These are phyloP conservation scores for Gamarada debralockiae DNA, from an alignment of 495 filamentous ascomycete genomes.

Conservation along the genomic window DNA sequence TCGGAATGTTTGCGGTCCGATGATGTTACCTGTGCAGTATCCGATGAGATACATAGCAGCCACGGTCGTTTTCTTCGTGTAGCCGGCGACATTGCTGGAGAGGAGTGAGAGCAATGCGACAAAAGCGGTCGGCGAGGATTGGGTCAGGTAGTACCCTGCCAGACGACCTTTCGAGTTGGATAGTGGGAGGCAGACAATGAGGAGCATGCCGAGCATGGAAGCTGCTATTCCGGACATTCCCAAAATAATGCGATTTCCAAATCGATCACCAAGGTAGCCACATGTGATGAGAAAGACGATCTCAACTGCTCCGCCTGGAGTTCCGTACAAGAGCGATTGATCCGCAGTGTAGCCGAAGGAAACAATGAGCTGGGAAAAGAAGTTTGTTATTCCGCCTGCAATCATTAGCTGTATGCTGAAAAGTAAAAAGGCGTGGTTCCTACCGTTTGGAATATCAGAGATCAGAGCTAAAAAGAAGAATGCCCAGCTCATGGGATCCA, in stretches of 20 bases:
- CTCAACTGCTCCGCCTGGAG: constrained; percentile 63
- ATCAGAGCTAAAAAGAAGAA: constrained; percentile 52
- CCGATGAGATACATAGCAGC: constrained; percentile 56
- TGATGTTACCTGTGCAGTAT: constrained; percentile 60
- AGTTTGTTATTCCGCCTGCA: constrained; percentile 53
- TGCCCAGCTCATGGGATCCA: constrained; percentile 56
- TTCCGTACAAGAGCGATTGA: constrained; percentile 61
- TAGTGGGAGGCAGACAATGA: constrained; percentile 62
- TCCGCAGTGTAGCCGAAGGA: constrained; percentile 54
- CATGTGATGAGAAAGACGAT: constrained; percentile 54
- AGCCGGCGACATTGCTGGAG: constrained; percentile 61
- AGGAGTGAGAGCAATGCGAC: constrained; percentile 19
- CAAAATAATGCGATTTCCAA: constrained; percentile 49
- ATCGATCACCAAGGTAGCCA: constrained; percentile 57
- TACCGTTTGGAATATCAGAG: constrained; percentile 45
- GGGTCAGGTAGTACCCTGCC: constrained; percentile 28
- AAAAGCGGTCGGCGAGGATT: constrained; percentile 44
- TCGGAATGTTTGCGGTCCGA: constrained; percentile 28
- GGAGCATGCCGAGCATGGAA: constrained; percentile 53
- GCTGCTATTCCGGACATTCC: constrained; percentile 35
- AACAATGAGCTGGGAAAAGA: constrained; percentile 66
- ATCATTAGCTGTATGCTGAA: neutral
- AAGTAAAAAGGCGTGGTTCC: constrained; percentile 31
- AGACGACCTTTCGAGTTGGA: constrained; percentile 32
- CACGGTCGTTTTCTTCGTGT: constrained; percentile 73